Evolutionary conservation across 306 rosid species (phyloP), one percentile per base, ranked within the genome.

Genomic region (Urtica urens): DNA sequence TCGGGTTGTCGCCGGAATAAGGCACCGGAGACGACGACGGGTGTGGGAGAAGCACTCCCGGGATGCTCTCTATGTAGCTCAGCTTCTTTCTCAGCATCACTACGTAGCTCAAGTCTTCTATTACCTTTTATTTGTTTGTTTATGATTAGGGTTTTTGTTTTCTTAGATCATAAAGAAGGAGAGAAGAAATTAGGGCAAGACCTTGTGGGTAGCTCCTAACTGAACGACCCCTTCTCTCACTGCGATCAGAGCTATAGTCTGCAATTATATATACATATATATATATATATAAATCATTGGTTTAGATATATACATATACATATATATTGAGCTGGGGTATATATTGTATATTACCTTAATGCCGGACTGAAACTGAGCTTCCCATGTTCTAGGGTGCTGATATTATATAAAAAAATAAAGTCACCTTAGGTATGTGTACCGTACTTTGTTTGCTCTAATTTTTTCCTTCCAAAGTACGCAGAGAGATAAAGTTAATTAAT

Each of bases 361-460:
- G 59, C 99, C 99, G 55, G 96, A 92, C 73, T 85, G 82, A 66
- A 92, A 92, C 78, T 92, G 99, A 27, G 99, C 96, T 75, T 92
- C 99, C 99, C 99, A 92, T 39, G 99, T 92, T 66, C 99, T 67
- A 66, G 99, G 99, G 57, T 85, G 94, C 99, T 92, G 87, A 21
- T 64, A 68, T 64, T 60, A 25, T 12, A 26, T 29, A 5, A 59
- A 57, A 37, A 9, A 42, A 38, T 37, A 52, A 7, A 33, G 51
- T 31, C 39, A 41, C 17, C 12, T n/a, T 33, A 19, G 50, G 44
- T 51, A 16, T 38, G 39, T 35, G n/a, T 35, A 35, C 10, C 10
- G n/a, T 2, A 35, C 3, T 35, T 35, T 15, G 10, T 7, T 15
- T 5, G n/a, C 14, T 7, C 14, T 35, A 9, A 5, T 7, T 6